Evolutionary conservation across 2,329 filamentous ascomycete species (phyloP), one percentile per base, ranked within the genome.

Genomic region (Teratosphaeria gauchensis): DNA sequence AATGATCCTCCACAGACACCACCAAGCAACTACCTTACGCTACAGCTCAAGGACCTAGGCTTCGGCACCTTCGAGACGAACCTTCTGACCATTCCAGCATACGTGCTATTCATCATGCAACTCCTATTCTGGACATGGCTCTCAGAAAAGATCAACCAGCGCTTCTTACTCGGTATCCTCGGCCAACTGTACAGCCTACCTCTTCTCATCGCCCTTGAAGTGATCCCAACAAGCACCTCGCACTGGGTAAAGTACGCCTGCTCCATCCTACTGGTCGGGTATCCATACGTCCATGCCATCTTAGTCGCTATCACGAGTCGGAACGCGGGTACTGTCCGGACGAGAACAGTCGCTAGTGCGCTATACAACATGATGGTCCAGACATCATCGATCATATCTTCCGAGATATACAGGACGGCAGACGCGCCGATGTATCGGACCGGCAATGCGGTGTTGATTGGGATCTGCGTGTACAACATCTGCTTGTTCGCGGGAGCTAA

Each of bases 281-380:
- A 75, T 33, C 74, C 74, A 0, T 77, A 76, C 57, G 72, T 75
- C 54, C 79, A 86, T 65, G 82, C 84, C 0, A 81, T 86, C 32
- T 71, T 84, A 1, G 84, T 86, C 0, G 83, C 79, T 0, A 81
- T 83, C 71, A 84, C 80, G 1, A 84, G 82, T 2, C 78, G 83
- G 56, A 88, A 87, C 65, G 80, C 83, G 1, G 84, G 84, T 62
- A 77, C 80, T 0, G 83, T 88, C 11, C 77, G 84, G 11, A 83
- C 81, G 6, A 75, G 84, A 6, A 82, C 84, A 1, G 82, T 88
- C 1, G 82, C 82, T 0, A 80, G 83, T 0, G 84, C 82, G 0
- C 72, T 83, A n/a, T 87, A 87, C 70, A 87, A 86, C 65, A 75
- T 78, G 62, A 69, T 69, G 32, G 74, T 76, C 16, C 75, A 77